Percentiles rank a stretch among this genome's conserved stretches.
phyloP scores from a whole-genome alignment of 2,329 filamentous ascomycete species.

The Talaromyces sp. region DNA sequence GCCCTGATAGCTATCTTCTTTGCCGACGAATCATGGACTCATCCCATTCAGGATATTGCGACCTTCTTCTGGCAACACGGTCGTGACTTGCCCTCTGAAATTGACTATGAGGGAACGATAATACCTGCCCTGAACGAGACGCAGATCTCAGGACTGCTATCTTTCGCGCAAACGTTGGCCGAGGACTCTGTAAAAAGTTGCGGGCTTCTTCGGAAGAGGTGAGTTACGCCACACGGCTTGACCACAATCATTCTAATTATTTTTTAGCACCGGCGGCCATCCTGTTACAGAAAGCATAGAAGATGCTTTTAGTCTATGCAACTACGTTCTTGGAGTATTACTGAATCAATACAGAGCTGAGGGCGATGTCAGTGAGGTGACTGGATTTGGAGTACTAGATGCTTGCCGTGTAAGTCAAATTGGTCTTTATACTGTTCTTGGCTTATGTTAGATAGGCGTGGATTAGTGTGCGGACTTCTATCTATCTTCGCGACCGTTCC shows the following conservation, averaged over 20 bases:
- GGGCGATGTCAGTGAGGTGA: conserved; percentile 23
- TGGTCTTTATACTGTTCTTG: background rate
- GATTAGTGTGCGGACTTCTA: conserved; percentile 31
- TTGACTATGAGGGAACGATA: conserved; percentile 30
- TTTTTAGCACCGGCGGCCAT: conserved; percentile 17
- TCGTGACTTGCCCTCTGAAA: conserved; percentile 30
- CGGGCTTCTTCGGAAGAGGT: conserved; percentile 23
- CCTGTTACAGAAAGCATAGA: conserved; percentile 31
- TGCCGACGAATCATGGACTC: conserved; percentile 39
- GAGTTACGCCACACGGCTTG: background rate
- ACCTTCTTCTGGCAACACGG: conserved; percentile 39
- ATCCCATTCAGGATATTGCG: conserved; percentile 35
- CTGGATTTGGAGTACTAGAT: conserved; percentile 34
- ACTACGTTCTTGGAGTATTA: conserved; percentile 35
- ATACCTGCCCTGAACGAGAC: conserved; percentile 37
- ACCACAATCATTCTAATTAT: background rate
- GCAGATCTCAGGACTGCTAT: conserved; percentile 35
- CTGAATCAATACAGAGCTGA: conserved; percentile 25
- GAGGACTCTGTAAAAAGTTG: conserved; percentile 36
- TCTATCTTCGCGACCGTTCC: conserved; percentile 24
- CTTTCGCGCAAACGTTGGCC: conserved; percentile 40
- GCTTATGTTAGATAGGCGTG: conserved; percentile 28
- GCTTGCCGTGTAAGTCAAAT: conserved; percentile 34
- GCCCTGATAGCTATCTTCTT: conserved; percentile 45
- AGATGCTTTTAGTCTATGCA: conserved; percentile 37